Conservation (phyloP, 306 rosid species). For the Styphnolobium japonicum region DNA sequence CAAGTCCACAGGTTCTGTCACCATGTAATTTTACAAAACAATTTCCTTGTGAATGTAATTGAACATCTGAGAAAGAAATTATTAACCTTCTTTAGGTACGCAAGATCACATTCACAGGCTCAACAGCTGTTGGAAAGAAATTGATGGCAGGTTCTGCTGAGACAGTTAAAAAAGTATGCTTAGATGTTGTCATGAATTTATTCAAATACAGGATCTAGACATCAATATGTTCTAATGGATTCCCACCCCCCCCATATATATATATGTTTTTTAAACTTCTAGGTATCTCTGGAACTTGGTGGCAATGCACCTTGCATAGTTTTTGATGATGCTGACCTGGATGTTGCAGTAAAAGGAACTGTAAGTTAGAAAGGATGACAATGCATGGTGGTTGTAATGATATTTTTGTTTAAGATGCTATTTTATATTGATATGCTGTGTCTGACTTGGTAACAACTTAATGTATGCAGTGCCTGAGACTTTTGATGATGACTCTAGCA, state of each 20-base stretch:
- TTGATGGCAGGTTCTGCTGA: slow-evolving; percentile 94
- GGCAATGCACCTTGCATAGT: slow-evolving; percentile 97
- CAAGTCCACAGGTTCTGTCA: slow-evolving; percentile 75
- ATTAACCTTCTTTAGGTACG: slow-evolving; percentile 62
- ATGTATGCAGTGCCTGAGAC: neutral
- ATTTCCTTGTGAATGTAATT: slow-evolving; percentile 19
- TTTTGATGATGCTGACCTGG: slow-evolving; percentile 95
- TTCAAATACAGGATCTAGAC: slow-evolving; percentile 22
- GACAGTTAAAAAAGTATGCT: slow-evolving; percentile 85
- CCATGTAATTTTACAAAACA: slow-evolving; percentile 1
- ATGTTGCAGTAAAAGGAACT: slow-evolving; percentile 90
- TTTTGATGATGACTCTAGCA: neutral
- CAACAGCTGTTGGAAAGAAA: slow-evolving; percentile 96
- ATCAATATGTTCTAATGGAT: neutral
- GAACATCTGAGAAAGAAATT: slow-evolving; percentile 21
- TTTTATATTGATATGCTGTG: neutral
- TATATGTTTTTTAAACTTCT: neutral
- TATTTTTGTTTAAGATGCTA: slow-evolving; percentile 8
- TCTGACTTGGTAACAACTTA: neutral
- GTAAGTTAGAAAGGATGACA: slow-evolving; percentile 54
- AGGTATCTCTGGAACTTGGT: slow-evolving; percentile 98
- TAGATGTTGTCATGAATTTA: slow-evolving; percentile 11
- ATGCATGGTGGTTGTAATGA: slow-evolving; percentile 9
- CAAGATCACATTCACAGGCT: slow-evolving; percentile 95
- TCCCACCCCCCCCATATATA: neutral